A percentile compares a stretch with the other conserved stretches of the same genome.
Conservation (phyloP, 2,329 filamentous ascomycete species). For the Venturia carpophila region DNA sequence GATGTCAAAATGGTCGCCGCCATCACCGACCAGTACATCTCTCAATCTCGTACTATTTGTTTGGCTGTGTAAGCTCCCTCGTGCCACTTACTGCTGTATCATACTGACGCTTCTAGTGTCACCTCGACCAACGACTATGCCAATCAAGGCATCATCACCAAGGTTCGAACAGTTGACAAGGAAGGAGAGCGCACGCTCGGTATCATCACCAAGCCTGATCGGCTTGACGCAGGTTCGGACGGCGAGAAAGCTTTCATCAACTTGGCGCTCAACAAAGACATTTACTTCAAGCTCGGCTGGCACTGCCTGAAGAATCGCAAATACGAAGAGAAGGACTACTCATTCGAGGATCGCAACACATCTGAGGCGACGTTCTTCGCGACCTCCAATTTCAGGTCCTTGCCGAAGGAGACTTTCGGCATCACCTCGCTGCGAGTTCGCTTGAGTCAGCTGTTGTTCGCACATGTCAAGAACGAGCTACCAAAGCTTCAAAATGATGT, state of each 20-base stretch:
- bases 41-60: constrained; percentile 38
- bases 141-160: constrained; percentile 48
- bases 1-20: constrained; percentile 41
- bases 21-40: constrained; percentile 39
- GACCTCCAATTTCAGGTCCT: constrained; percentile 20
- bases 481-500: constrained; percentile 39
- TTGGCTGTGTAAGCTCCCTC: constrained; percentile 35
- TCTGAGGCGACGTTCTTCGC: constrained; percentile 32
- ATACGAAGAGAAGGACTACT: constrained; percentile 29
- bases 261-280: constrained; percentile 23
- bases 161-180: constrained; percentile 41
- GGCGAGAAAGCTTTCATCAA: constrained; percentile 27
- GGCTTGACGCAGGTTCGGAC: constrained; percentile 31
- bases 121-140: constrained; percentile 40
- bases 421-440: constrained; percentile 14
- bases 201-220: constrained; percentile 52
- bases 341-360: constrained; percentile 35
- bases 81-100: constrained; percentile 28
- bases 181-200: constrained; percentile 44
- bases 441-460: constrained; percentile 34
- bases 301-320: constrained; percentile 23
- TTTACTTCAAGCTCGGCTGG: constrained; percentile 28
- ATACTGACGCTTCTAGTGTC: constrained; percentile 22
- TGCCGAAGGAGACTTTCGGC: constrained; percentile 1
- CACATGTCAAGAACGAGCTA: constrained; percentile 26